Base-by-base conservation (phyloP, 257 asterid genomes). In the Solanum infundibuliforme region DNA sequence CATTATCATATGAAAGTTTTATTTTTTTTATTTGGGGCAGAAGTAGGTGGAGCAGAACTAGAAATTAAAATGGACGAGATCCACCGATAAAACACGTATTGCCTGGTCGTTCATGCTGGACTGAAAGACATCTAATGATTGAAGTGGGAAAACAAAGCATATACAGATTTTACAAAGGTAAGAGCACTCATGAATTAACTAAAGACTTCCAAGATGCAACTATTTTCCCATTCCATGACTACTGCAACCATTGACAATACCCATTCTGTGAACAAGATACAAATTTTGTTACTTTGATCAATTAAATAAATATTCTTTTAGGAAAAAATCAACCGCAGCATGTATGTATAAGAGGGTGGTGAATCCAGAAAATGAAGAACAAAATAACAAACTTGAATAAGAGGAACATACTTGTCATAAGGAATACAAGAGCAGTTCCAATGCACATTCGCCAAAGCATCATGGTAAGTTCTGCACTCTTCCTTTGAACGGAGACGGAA, bases 391-490 rank as follows among this genome's bases (percentile, higher is more conserved):
- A 81, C 85, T 48, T 48, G 58, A 85, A 60, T 16, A 20, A 66
- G 35, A 83, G 81, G 65, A 87, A 89, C 93, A 88, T 90, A 93
- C 95, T 88, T 92, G 79, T 89, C 95, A 89, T 84, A 85, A 41
- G 94, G 91, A 90, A 89, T 43, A 90, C 90, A 90, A 52, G 93
- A 88, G 92, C 95, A 93, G 66, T 89, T 91, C 95, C 95, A 93
- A 69, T 86, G 86, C 35, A 58, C 74, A 34, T 90, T 89, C 10
- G 84, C 90, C 88, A 91, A 87, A 87, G 93, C 91, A 86, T 93
- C 94, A 90, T 93, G 95, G 91, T 87, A 91, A 87, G 34, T 86
- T 76, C 86, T 91, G 88, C 95, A 93, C 76, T 93, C 95, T 86
- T 91, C 94, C 88, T 88, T 89, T 87, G 89, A 65, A 58, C 95